Percentiles rank a stretch among this genome's conserved stretches.
These are phyloP conservation scores for Boletales sp. DNA, from an alignment of 768 basidiomycete genomes.

Conservation along the genomic window DNA sequence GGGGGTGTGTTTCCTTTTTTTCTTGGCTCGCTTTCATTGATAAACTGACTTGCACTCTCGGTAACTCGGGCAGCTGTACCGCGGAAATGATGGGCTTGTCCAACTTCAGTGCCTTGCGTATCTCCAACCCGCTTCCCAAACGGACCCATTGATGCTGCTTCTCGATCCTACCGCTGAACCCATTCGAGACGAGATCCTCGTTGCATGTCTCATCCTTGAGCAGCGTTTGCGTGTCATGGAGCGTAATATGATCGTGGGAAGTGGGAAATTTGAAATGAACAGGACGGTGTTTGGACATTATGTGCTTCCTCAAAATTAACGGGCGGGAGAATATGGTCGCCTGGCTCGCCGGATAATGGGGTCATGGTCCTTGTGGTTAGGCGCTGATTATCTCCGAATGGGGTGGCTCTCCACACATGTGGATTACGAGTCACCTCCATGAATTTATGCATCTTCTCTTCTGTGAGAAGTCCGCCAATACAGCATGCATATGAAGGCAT, in stretches of 20 bases:
- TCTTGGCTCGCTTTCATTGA: no score
- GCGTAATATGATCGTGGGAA: conserved; percentile 3
- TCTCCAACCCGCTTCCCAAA: conserved; percentile 2
- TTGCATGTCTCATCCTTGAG: conserved; percentile 14
- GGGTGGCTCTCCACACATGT: no score
- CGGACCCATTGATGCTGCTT: conserved; percentile 8
- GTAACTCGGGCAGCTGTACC: conserved; percentile 6
- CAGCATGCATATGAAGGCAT: no score
- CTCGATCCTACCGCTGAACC: conserved; percentile 5
- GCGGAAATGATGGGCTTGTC: not conserved
- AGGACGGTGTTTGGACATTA: conserved; percentile 5
- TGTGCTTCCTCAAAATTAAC: not conserved
- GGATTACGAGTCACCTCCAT: no score
- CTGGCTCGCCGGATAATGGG: no score
- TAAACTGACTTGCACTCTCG: not conserved
- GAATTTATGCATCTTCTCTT: no score
- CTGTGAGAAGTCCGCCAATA: no score
- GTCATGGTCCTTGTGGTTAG: no score
- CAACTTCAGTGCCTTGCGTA: conserved; percentile 6
- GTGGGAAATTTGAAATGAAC: conserved; percentile 14
- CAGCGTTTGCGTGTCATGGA: conserved; percentile 10
- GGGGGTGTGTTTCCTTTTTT: conserved; percentile 4
- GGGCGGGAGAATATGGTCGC: no score
- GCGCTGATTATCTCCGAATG: no score
- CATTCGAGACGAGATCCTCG: conserved; percentile 11